Evolutionary conservation across 2,329 filamentous ascomycete species (phyloP).

Genomic region (Fusarium sp.): DNA sequence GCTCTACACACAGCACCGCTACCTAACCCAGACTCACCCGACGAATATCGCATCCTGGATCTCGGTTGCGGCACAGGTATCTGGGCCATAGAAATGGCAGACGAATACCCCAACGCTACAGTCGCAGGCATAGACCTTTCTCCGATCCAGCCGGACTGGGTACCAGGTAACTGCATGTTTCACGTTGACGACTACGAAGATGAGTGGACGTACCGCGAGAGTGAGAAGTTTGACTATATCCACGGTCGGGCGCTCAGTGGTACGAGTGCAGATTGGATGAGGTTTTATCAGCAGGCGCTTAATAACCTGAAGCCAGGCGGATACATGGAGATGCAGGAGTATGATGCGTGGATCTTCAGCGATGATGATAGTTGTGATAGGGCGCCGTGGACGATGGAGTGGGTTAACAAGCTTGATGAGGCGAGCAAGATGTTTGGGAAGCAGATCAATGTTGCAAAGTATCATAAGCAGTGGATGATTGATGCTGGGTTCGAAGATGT

Average conservation of each 20-base stretch:
- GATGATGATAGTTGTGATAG: constrained; percentile 51
- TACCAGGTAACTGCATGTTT: constrained; percentile 71
- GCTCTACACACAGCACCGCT: constrained; percentile 41
- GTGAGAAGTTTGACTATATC: constrained; percentile 50
- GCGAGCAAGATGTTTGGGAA: constrained; percentile 51
- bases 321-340: constrained; percentile 52
- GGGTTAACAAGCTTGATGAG: constrained; percentile 49
- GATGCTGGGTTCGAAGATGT: constrained; percentile 52
- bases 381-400: constrained; percentile 52
- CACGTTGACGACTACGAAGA: constrained; percentile 72
- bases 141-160: constrained; percentile 64
- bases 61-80: constrained; percentile 70
- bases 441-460: constrained; percentile 50
- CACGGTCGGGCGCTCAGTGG: constrained; percentile 49
- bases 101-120: constrained; percentile 50
- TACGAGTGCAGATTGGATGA: constrained; percentile 46
- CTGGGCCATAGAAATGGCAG: constrained; percentile 67
- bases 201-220: constrained; percentile 44
- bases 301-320: constrained; percentile 48
- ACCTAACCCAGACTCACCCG: constrained; percentile 18
- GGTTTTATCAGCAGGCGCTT: constrained; percentile 44
- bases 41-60: constrained; percentile 58
- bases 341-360: constrained; percentile 51
- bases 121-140: constrained; percentile 64
- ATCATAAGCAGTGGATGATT: constrained; percentile 51